Evolutionary conservation across 1,284 basidiomycete species (phyloP), one percentile per base, ranked within the genome.

Genomic region (Sanguinoderma infundibulare): DNA sequence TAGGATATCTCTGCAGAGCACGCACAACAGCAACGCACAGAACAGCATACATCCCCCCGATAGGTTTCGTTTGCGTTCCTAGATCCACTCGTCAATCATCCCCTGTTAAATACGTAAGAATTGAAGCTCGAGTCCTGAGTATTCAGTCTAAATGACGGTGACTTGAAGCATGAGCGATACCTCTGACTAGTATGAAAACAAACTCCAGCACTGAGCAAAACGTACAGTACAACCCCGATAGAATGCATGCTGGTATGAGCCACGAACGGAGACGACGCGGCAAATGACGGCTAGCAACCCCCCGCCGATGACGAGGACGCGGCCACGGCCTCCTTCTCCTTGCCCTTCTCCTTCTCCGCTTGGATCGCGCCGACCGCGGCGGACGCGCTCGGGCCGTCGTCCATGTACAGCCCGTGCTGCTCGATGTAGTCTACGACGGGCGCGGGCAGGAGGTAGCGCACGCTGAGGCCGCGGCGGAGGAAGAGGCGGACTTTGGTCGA

Each of bases 381-480:
- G 30, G 60, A 63, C 15, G 69, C 57, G 42, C 46, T 66, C 5
- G 80, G 66, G 34, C 78, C 78, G 46, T 92, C 91, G 53, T 92
- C 90, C 60, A 81, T 79, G 69, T 92, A 92, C 62, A 93, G 79
- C 34, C 87, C 83, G 69, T 95, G 80, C 69, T 90, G 79, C 71
- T 97, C 91, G 76, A 99, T 99, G 74, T 99, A 99, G 70, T 96
- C 91, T 62, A 98, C 95, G 59, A 98, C 97, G 53, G 90, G 87
- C 63, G 92, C 87, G 3, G 97, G 96, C 51, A 98, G 81, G 35
- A 99, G 86, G 76, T 98, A 99, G 67, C 91, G 91, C 71, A 99
- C 95, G 64, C 93, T 96, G 71, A 98, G 90, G 3, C 96, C 96
- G 65, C 97, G 85, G 64, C 95, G 83, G 38, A 99, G 85, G 78